Evolutionary conservation across 2,329 filamentous ascomycete genomes (phyloP).

Genomic region (Claviceps fusiformis): DNA sequence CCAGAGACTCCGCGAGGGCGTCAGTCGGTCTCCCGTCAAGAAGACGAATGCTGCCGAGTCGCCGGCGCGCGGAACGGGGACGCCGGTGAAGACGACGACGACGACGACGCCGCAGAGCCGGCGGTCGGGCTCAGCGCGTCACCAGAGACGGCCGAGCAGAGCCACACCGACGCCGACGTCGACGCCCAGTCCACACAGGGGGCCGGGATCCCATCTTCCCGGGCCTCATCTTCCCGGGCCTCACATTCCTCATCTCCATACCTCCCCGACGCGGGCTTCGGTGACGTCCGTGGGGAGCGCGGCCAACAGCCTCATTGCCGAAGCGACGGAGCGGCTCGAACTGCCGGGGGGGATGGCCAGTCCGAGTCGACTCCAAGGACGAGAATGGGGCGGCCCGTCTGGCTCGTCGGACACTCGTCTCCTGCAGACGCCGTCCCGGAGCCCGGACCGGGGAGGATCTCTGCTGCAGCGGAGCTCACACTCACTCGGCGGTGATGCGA

Average conservation of each 20-base stretch:
- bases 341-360: constrained; percentile 26
- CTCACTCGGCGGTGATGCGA: constrained; percentile 4
- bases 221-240: too few species aligned
- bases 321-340: constrained; percentile 22
- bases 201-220: not conserved
- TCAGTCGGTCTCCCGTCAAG: constrained; percentile 18
- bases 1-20: constrained; percentile 30
- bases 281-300: constrained; percentile 21
- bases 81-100: constrained; percentile 12
- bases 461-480: constrained; percentile 10
- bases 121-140: constrained; percentile 4
- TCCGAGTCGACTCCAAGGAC: constrained; percentile 25
- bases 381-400: constrained; percentile 13
- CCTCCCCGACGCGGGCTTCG: constrained; percentile 11
- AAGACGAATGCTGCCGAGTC: constrained; percentile 5
- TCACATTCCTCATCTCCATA: constrained; percentile 1
- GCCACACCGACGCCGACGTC: not conserved
- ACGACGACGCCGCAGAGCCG: not conserved
- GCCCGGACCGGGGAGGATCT: constrained; percentile 7
- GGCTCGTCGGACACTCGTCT: constrained; percentile 5
- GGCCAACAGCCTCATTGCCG: constrained; percentile 27
- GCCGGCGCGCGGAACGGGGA: constrained; percentile 8
- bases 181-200: constrained; percentile 17
- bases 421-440: constrained; percentile 8
- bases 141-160: constrained; percentile 7